Conservation (phyloP, 176 grass and related monocot species). For the Thinopyrum elongatum region DNA sequence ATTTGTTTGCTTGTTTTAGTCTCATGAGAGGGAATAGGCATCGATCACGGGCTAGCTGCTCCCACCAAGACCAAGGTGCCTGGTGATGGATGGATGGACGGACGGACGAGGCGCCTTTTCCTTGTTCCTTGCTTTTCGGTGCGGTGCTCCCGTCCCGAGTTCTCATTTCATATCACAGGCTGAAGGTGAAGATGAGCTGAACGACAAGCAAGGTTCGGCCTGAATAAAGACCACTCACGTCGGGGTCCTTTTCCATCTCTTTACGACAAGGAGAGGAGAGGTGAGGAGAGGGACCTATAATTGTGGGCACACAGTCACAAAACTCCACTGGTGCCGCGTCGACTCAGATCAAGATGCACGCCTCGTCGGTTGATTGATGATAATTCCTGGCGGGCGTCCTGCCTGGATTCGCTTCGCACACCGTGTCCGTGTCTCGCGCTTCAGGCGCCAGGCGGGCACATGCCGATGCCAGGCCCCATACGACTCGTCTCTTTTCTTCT, state of each 20-base stretch:
- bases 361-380: background rate
- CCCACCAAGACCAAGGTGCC: slow-evolving; percentile 16
- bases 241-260: background rate
- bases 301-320: slow-evolving; percentile 18
- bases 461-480: background rate
- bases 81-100: background rate
- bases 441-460: background rate
- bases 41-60: background rate
- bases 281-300: background rate
- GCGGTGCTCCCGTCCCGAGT: background rate
- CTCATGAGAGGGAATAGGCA: background rate
- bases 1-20: slow-evolving; percentile 22
- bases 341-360: background rate
- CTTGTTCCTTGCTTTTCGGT: background rate
- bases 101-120: background rate
- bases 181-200: background rate
- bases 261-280: background rate
- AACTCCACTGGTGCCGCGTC: slow-evolving; percentile 10
- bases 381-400: slow-evolving; percentile 9
- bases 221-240: slow-evolving; percentile 14
- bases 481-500: background rate
- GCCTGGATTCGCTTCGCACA: background rate
- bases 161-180: background rate
- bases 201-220: background rate
- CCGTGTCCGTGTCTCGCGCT: background rate